Percentiles rank a stretch among this genome's conserved stretches.
phyloP scores from a whole-genome alignment of 768 basidiomycete genomes.

The Lentinula detonsa region DNA sequence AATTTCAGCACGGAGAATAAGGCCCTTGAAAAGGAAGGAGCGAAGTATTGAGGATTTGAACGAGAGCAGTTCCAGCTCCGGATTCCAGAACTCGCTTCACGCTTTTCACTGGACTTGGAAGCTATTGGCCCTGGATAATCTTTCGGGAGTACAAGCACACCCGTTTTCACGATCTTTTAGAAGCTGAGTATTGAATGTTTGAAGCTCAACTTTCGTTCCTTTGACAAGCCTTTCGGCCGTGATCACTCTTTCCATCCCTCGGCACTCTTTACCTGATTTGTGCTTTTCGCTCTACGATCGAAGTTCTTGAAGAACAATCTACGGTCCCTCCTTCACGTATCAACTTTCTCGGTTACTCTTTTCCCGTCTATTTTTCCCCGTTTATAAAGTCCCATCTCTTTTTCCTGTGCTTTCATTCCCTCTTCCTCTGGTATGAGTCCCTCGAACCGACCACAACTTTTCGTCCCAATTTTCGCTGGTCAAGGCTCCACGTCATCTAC shows the following conservation, averaged over 20 bases:
- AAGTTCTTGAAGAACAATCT: not conserved
- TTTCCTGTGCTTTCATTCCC: not conserved
- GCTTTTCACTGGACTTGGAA: not conserved
- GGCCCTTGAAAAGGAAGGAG: not conserved
- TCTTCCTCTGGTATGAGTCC: not conserved
- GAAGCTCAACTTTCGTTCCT: not conserved
- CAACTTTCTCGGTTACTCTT: not conserved
- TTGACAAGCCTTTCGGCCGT: not conserved
- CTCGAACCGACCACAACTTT: conserved; percentile 5
- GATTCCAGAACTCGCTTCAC: not conserved
- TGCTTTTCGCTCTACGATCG: not conserved
- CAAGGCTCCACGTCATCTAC: conserved; percentile 40
- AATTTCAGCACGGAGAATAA: not conserved
- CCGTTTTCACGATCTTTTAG: not conserved
- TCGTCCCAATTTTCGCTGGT: conserved; percentile 51
- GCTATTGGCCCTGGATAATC: not conserved
- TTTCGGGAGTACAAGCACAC: not conserved
- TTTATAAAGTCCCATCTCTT: conserved; percentile 2
- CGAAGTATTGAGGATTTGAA: not conserved
- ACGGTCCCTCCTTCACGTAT: not conserved
- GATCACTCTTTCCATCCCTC: not conserved
- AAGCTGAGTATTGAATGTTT: not conserved
- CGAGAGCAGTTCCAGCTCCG: not conserved
- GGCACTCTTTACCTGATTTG: not conserved
- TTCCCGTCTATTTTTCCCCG: not conserved